Percentiles rank a stretch among this genome's conserved stretches.
phyloP scores from a whole-genome alignment of 1,284 basidiomycete genomes.

The Tranzscheliella williamsii region DNA sequence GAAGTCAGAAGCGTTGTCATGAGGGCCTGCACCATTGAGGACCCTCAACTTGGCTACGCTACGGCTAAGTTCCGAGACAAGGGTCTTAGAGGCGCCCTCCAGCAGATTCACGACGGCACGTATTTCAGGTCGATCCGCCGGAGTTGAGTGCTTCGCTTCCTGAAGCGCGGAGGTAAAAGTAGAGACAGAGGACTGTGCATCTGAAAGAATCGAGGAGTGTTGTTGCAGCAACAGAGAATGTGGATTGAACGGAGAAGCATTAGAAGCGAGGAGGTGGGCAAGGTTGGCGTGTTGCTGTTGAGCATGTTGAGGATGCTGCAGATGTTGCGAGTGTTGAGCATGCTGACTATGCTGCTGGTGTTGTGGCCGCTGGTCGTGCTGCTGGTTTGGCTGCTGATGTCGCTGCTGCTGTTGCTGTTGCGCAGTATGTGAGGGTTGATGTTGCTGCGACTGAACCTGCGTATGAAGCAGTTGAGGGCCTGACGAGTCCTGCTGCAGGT shows the following conservation, averaged over 20 bases:
- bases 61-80: slow-evolving; percentile 23
- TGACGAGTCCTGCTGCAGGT: slow-evolving; percentile 13
- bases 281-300: slow-evolving; percentile 3
- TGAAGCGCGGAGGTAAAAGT: slow-evolving; percentile 17
- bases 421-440: slow-evolving; percentile 3
- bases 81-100: slow-evolving; percentile 18
- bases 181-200: slow-evolving; percentile 19
- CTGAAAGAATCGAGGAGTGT: slow-evolving; percentile 19
- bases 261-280: slow-evolving; percentile 11
- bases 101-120: slow-evolving; percentile 20
- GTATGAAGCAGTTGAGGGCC: not conserved
- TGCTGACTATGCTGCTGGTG: slow-evolving; percentile 8
- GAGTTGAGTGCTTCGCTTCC: slow-evolving; percentile 21
- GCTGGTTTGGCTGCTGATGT: slow-evolving; percentile 7
- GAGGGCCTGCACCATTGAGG: slow-evolving; percentile 8
- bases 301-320: slow-evolving; percentile 1
- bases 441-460: slow-evolving; percentile 3
- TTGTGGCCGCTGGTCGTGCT: slow-evolving; percentile 1
- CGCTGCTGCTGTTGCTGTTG: slow-evolving; percentile 8
- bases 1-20: slow-evolving; percentile 8
- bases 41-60: slow-evolving; percentile 19
- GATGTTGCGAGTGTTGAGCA: slow-evolving; percentile 1
- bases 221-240: slow-evolving; percentile 19
- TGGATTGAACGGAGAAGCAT: slow-evolving; percentile 1
- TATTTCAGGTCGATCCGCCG: slow-evolving; percentile 21